Evolutionary conservation across 495 filamentous ascomycete species (phyloP).

Genomic region (Aspergillus sclerotioniger): DNA sequence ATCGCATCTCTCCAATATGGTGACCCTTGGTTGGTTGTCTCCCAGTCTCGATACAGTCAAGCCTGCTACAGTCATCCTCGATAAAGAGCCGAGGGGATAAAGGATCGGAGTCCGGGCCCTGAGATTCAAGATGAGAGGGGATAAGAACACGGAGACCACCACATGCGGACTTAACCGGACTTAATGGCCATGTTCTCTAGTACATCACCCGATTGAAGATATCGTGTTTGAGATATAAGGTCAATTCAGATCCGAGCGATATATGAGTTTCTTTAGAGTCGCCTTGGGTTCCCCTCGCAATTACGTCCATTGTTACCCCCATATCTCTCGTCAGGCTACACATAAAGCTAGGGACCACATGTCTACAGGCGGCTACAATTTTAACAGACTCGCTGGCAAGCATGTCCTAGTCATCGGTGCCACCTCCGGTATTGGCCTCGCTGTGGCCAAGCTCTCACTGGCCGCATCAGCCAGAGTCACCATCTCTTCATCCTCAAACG

Average conservation of each 20-base stretch:
- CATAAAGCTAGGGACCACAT: neutral
- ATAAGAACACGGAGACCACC: too few relatives aligned
- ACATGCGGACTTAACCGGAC: neutral
- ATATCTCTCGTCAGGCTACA: neutral
- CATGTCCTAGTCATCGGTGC: slow-evolving; percentile 54
- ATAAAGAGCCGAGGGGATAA: neutral
- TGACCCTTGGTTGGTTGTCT: too few relatives aligned
- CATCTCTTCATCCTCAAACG: slow-evolving; percentile 52
- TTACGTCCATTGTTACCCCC: neutral
- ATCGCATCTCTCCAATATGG: too few relatives aligned
- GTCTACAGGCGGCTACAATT: neutral
- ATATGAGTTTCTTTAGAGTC: neutral
- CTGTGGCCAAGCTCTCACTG: slow-evolving; percentile 51
- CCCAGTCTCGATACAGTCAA: too few relatives aligned
- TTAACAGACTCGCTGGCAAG: neutral
- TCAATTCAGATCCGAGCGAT: neutral
- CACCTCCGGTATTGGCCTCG: slow-evolving; percentile 54
- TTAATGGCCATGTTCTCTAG: neutral
- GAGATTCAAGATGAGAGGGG: too few relatives aligned
- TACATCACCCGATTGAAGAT: neutral
- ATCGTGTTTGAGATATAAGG: neutral
- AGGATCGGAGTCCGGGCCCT: neutral
- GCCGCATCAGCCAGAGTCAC: slow-evolving; percentile 51
- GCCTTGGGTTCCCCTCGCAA: too few relatives aligned
- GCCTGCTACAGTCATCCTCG: neutral